phyloP scores from a whole-genome alignment of 768 basidiomycete genomes.

The Lanmaoa pseudosensibilis region DNA sequence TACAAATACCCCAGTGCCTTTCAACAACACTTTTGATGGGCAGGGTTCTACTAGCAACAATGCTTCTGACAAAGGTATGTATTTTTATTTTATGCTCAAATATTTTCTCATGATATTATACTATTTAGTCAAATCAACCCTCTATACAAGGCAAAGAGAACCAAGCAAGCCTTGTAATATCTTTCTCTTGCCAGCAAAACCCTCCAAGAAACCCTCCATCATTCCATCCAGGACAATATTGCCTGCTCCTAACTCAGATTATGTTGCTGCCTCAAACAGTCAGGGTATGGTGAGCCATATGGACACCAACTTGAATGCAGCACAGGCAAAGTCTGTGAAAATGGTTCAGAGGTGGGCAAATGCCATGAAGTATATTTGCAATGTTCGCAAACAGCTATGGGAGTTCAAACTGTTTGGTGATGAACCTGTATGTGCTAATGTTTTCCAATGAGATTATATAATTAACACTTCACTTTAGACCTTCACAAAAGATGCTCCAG shows the following conservation, averaged over 20 bases:
- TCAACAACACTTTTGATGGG: no score
- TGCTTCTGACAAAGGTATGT: neutral
- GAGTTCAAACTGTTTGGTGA: conserved; percentile 20
- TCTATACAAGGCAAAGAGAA: neutral
- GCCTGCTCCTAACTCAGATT: neutral
- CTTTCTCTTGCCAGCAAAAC: neutral
- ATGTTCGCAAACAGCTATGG: neutral
- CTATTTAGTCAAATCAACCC: neutral
- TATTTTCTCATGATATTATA: neutral
- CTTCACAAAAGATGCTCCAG: neutral
- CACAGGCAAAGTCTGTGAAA: neutral
- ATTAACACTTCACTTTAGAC: conserved; percentile 10
- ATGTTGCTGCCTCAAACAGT: neutral
- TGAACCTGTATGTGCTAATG: conserved; percentile 9
- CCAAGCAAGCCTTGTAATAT: neutral
- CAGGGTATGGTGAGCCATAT: neutral
- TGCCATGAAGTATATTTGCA: conserved; percentile 2
- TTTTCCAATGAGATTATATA: neutral
- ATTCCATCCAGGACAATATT: neutral
- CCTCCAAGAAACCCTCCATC: neutral
- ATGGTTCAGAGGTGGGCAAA: conserved; percentile 19
- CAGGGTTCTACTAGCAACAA: no score
- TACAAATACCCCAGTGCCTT: neutral
- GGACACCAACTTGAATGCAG: neutral
- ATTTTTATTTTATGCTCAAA: neutral